A percentile compares a stretch with the other conserved stretches of the same genome.
These are phyloP conservation scores for Metschnikowia dekortorum DNA, from an alignment of 805 yeast genomes.

Conservation along the genomic window DNA sequence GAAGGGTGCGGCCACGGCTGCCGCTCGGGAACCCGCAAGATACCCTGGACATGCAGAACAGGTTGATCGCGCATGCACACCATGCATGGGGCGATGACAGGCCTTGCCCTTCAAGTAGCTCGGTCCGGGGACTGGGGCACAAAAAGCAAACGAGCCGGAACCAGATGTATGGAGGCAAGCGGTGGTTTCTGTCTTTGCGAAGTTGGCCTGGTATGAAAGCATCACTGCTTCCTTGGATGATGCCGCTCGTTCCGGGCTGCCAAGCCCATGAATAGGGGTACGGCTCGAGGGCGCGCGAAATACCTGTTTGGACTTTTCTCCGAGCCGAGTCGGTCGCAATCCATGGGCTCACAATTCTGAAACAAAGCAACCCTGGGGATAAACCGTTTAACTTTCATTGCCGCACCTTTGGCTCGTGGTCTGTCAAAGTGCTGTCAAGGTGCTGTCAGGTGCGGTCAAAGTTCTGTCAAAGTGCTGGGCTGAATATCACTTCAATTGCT, in stretches of 20 bases:
- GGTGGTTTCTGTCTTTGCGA: no score
- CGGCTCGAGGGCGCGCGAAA: not conserved
- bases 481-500: no score
- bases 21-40: not conserved
- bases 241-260: not conserved
- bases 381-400: no score
- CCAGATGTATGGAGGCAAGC: no score
- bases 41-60: not conserved
- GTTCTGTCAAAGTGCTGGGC: no score
- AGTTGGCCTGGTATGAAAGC: not conserved
- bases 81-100: constrained; percentile 1
- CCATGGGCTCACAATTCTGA: not conserved
- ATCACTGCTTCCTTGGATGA: not conserved
- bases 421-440: no score
- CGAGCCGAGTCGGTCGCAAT: not conserved
- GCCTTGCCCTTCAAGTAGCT: not conserved
- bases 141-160: no score
- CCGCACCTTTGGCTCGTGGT: no score
- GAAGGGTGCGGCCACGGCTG: not conserved
- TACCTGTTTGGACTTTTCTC: not conserved
- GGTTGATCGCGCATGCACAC: not conserved
- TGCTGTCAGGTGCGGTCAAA: no score
- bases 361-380: no score
- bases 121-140: no score
- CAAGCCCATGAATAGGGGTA: not conserved